Evolutionary conservation across 1,284 basidiomycete species (phyloP).

Genomic region (Trichosporon sp.): DNA sequence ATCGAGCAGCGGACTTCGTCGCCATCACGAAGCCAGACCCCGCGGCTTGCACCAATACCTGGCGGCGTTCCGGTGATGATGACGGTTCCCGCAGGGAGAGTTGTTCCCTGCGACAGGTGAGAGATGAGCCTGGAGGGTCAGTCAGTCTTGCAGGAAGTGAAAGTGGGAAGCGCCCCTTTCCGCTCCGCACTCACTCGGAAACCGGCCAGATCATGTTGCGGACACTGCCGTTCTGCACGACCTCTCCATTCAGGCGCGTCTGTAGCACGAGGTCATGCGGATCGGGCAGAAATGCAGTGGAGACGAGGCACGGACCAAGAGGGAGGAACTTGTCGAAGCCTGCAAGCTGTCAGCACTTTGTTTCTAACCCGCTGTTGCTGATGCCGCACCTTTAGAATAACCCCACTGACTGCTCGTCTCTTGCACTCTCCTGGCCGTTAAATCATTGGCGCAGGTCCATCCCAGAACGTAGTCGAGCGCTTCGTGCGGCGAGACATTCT

Average conservation of each 20-base stretch:
- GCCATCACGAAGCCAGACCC: conserved; percentile 65
- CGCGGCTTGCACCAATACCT: conserved; percentile 67
- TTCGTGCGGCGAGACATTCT: conserved; percentile 66
- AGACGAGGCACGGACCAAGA: conserved; percentile 68
- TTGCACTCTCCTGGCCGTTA: conserved; percentile 75
- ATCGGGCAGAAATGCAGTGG: conserved; percentile 59
- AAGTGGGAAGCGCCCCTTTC: background rate
- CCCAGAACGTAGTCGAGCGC: conserved; percentile 76
- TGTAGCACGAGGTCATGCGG: conserved; percentile 64
- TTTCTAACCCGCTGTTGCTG: background rate
- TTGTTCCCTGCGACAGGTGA: conserved; percentile 75
- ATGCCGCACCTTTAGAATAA: conserved; percentile 66
- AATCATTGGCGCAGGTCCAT: conserved; percentile 73
- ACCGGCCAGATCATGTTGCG: conserved; percentile 33
- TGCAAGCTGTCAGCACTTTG: conserved; percentile 56
- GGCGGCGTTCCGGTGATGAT: conserved; percentile 70
- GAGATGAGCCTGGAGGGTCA: conserved; percentile 49
- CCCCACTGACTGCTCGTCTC: conserved; percentile 62
- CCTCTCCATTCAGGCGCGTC: conserved; percentile 61
- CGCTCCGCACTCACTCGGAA: conserved; percentile 19
- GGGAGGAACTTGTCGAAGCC: conserved; percentile 50
- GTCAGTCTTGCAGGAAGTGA: background rate
- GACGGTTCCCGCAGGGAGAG: conserved; percentile 70
- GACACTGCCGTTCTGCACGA: conserved; percentile 69
- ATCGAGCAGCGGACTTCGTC: conserved; percentile 62